phyloP scores from a whole-genome alignment of 129 eudicot species.

The Chrysanthemum seticuspe region DNA sequence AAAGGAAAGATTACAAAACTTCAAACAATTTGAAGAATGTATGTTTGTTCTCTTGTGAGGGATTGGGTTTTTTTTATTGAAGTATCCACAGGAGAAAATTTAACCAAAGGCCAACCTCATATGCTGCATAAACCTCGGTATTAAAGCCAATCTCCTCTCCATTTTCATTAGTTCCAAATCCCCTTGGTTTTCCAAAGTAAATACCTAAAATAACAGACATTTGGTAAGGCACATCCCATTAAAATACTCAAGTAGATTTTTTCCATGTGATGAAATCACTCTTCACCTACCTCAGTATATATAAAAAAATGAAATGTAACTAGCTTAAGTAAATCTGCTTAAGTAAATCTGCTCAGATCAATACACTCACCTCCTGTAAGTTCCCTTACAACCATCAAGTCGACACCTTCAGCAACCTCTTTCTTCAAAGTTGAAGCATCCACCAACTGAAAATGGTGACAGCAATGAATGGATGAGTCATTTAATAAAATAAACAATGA shows the following conservation, averaged over 20 bases:
- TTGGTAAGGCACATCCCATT: neutral
- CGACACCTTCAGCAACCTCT: constrained; percentile 98
- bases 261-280: constrained; percentile 7
- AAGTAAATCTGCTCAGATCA: neutral
- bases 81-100: neutral
- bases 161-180: constrained; percentile 73
- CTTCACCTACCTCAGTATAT: constrained; percentile 6
- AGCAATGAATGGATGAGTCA: no score
- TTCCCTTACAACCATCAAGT: constrained; percentile 96
- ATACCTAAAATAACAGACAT: constrained; percentile 50
- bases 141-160: constrained; percentile 88
- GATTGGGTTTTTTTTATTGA: neutral
- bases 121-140: constrained; percentile 86
- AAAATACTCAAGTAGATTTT: neutral
- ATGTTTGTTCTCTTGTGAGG: neutral
- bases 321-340: neutral
- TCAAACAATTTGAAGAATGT: neutral
- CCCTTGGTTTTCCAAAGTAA: constrained; percentile 98
- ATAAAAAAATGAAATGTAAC: neutral
- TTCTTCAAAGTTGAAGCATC: constrained; percentile 92
- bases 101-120: constrained; percentile 54
- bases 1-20: constrained; percentile 2
- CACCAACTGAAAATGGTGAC: constrained; percentile 47
- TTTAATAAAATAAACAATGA: no score
- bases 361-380: constrained; percentile 88